Evolutionary conservation across 129 eudicot species (phyloP).

Genomic region (Saussurea involucrata): DNA sequence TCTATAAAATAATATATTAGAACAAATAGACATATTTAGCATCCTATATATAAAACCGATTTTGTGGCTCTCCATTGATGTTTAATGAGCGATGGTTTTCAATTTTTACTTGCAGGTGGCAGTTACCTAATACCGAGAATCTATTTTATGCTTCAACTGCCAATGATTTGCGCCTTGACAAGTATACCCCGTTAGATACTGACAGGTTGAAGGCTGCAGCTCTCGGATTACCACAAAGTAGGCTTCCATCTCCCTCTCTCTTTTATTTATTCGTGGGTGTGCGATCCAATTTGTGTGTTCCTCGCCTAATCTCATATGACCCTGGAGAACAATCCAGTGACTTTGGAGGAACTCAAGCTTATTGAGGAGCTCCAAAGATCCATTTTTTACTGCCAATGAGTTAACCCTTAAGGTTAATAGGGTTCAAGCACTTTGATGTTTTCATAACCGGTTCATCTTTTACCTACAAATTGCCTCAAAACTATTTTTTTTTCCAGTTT

Average conservation of each 20-base stretch:
- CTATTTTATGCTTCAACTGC: constrained; percentile 73
- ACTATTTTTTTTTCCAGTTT: too few species aligned
- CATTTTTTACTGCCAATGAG: too few species aligned
- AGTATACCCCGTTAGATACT: constrained; percentile 45
- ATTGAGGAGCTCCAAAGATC: neutral
- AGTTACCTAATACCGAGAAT: constrained; percentile 56
- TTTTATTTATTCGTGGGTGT: neutral
- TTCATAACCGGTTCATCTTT: neutral
- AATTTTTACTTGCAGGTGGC: constrained; percentile 57
- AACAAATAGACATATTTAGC: neutral
- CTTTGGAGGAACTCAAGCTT: neutral
- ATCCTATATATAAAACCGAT: neutral
- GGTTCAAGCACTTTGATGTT: too few species aligned
- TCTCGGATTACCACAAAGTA: constrained; percentile 74
- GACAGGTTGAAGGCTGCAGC: constrained; percentile 79
- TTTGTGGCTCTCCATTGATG: neutral
- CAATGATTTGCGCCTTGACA: constrained; percentile 68
- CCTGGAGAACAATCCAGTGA: neutral
- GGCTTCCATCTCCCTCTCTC: constrained; percentile 6
- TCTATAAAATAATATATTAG: neutral
- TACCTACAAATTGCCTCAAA: neutral
- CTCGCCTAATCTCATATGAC: neutral
- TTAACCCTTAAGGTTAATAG: too few species aligned
- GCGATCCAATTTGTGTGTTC: neutral
- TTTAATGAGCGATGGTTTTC: neutral